Conservation (phyloP, 1,284 basidiomycete species). For the Entoloma clypeatum region DNA sequence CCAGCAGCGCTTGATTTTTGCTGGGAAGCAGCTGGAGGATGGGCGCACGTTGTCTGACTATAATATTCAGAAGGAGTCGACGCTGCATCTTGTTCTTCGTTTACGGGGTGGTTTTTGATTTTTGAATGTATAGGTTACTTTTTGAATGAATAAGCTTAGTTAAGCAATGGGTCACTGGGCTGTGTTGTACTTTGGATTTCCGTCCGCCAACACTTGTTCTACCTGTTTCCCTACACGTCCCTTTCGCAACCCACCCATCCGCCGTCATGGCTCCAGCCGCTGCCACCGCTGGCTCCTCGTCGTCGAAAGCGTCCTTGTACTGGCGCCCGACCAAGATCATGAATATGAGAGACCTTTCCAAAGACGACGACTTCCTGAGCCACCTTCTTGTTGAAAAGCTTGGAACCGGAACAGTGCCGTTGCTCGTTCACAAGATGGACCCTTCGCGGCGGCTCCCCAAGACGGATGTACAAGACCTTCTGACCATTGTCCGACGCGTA, state of each 20-base stretch:
- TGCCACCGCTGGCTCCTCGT: constrained; percentile 25
- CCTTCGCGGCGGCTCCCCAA: constrained; percentile 67
- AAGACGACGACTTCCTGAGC: constrained; percentile 83
- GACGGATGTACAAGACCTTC: constrained; percentile 59
- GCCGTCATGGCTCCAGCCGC: constrained; percentile 36
- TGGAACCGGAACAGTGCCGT: constrained; percentile 67
- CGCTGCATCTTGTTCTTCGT: constrained; percentile 59
- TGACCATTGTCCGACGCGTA: constrained; percentile 73
- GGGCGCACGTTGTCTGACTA: constrained; percentile 20
- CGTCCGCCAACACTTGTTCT: constrained; percentile 10
- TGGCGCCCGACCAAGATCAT: constrained; percentile 82
- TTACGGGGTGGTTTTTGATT: constrained; percentile 6
- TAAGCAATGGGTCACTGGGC: too few relatives aligned
- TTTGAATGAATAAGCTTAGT: too few relatives aligned
- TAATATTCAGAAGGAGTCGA: constrained; percentile 23
- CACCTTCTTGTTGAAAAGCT: constrained; percentile 82
- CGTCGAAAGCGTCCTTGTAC: constrained; percentile 32
- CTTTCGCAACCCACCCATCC: constrained; percentile 8
- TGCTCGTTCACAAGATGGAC: constrained; percentile 85
- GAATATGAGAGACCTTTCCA: constrained; percentile 82
- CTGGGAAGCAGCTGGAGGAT: constrained; percentile 20
- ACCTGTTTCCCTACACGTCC: constrained; percentile 15
- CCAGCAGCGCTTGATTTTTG: constrained; percentile 20
- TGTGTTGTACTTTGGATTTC: constrained; percentile 11
- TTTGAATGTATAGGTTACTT: constrained; percentile 46